Base-by-base conservation (phyloP, 179 eudicot genomes). In the Sideroxylon spinosum region DNA sequence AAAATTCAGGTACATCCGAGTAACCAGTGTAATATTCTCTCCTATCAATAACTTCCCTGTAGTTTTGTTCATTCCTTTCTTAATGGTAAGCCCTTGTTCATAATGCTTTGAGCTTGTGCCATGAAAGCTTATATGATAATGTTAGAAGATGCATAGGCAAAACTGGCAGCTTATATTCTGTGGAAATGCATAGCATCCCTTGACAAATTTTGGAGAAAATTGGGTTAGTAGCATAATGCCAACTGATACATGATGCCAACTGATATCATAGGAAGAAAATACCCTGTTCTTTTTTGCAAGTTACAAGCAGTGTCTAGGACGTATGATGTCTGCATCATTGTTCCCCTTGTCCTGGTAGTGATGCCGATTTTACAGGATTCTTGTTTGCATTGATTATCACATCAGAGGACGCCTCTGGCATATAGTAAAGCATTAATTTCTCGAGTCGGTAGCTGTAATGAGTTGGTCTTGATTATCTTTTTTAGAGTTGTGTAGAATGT, bases 1-100 rank as follows among this genome's bases (percentile, higher is more conserved):
- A 32, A 29, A 56, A 28, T 0, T 73, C 44, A 37, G 44, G 5
- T 55, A 0, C 12, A 28, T 53, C 25, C 29, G 23, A 73, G 64
- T 53, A 28, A 17, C 46, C 26, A 57, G 25, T 3, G 4, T 22
- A 74, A 57, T 14, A 29, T 23, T 57, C 7, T 59, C 23, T 29
- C 12, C 37, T 53, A 19, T 55, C 17, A 28, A n/a, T 57, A 11
- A 37, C 60, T 29, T 32, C 29, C 57, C 20, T 19, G 7, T 29
- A 23, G 53, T 57, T 74, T 59, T 71, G 22, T 48, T 74, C 29
- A 22, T 60, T 74, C n/a, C 67, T 59, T 73, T 32, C 32, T 23
- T 59, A 37, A 10, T 29, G 19, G 20, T 60, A 22, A 32, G 17
- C 3, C 28, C 17, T 74, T 11, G 52, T 74, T n/a, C 25, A 37